Conservation (phyloP, 2,329 filamentous ascomycete genomes). For the Pseudocercospora macadamiae region DNA sequence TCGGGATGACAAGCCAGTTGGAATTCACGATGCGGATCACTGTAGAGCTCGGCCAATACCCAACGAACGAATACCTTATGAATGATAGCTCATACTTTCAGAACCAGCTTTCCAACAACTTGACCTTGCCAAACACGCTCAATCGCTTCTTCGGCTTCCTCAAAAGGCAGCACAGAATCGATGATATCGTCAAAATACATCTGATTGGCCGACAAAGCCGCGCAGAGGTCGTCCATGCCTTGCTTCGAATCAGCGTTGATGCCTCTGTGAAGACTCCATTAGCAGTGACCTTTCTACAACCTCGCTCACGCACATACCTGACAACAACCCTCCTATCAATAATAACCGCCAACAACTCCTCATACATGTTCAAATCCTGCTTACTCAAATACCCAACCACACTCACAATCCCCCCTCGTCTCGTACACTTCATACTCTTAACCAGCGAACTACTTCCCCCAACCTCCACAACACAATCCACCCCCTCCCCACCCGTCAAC, state of each 20-base stretch:
- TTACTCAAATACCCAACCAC: constrained; percentile 18
- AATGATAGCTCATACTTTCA: background rate
- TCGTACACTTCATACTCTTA: constrained; percentile 17
- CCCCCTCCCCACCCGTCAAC: constrained; percentile 43
- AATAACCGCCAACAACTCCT: constrained; percentile 24
- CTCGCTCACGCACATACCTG: too few relatives aligned
- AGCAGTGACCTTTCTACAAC: too few relatives aligned
- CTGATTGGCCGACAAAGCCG: constrained; percentile 43
- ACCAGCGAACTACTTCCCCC: constrained; percentile 42
- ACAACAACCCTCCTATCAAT: constrained; percentile 25
- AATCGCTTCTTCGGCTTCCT: constrained; percentile 33
- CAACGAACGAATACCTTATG: too few relatives aligned
- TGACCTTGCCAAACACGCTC: background rate
- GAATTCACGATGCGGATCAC: too few relatives aligned
- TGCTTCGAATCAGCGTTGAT: constrained; percentile 44
- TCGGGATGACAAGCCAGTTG: too few relatives aligned
- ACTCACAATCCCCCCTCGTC: constrained; percentile 37
- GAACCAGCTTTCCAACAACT: background rate
- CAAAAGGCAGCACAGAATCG: constrained; percentile 42
- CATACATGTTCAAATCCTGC: constrained; percentile 14
- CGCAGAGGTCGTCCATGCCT: constrained; percentile 44
- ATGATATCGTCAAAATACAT: constrained; percentile 41
- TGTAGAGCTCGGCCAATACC: too few relatives aligned
- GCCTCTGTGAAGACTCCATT: constrained; percentile 10
- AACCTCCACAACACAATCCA: constrained; percentile 53